Conservation (phyloP, 495 filamentous ascomycete species). For the Arthonia radiata region DNA sequence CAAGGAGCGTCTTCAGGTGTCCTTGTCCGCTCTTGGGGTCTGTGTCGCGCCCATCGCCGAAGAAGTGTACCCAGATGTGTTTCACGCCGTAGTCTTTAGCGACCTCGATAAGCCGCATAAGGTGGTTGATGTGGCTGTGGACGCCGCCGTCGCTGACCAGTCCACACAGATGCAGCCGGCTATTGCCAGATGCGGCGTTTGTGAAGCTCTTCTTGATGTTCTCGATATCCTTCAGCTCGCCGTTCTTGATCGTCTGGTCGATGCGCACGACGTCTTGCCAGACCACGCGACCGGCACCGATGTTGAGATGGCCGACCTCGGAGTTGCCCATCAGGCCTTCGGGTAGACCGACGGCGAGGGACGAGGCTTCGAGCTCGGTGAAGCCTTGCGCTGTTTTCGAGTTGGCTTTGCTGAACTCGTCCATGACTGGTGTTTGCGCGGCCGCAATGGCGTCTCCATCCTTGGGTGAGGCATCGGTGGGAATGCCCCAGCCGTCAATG, state of each 20-base stretch:
- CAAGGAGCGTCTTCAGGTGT: conserved; percentile 67
- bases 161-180: conserved; percentile 74
- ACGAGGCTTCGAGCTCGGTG: conserved; percentile 81
- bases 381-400: conserved; percentile 51
- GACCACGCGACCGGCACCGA: conserved; percentile 89
- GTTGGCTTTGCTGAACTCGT: conserved; percentile 35
- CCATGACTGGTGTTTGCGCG: conserved; percentile 81
- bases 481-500: conserved; percentile 95
- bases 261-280: conserved; percentile 98
- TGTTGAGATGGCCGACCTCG: conserved; percentile 95
- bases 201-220: conserved; percentile 56
- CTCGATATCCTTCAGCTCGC: conserved; percentile 49
- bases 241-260: conserved; percentile 81
- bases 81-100: conserved; percentile 74
- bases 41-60: conserved; percentile 91
- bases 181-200: conserved; percentile 65
- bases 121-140: conserved; percentile 81
- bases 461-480: conserved; percentile 46
- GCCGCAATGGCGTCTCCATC: conserved; percentile 85
- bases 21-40: conserved; percentile 75
- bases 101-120: conserved; percentile 62
- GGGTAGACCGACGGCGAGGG: conserved; percentile 79
- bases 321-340: conserved; percentile 98
- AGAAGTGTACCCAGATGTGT: conserved; percentile 94
- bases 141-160: conserved; percentile 89